Conservation (phyloP, 164 flowering plant genomes). For the Stephania japonica region DNA sequence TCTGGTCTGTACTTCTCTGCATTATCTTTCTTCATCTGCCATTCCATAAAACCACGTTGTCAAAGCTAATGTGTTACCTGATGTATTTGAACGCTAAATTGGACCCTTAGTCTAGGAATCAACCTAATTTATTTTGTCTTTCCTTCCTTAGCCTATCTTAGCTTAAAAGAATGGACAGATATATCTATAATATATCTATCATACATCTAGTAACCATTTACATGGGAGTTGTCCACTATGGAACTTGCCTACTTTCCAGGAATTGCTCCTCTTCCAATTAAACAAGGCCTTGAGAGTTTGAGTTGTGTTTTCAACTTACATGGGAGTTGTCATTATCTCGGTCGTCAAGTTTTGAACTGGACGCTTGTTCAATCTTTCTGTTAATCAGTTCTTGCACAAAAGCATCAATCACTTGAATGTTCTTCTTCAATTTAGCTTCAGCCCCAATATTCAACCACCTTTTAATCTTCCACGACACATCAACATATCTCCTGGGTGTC, state of each 20-base stretch:
- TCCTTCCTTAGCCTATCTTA: too few relatives aligned
- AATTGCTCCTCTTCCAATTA: too few relatives aligned
- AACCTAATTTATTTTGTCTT: too few relatives aligned
- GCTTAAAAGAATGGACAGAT: too few relatives aligned
- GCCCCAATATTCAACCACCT: constrained; percentile 46
- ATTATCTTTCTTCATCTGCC: constrained; percentile 48
- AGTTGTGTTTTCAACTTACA: constrained; percentile 25
- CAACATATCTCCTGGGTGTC: constrained; percentile 44
- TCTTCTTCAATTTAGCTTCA: constrained; percentile 46
- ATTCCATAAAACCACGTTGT: neutral
- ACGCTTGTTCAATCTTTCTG: constrained; percentile 35
- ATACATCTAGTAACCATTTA: too few relatives aligned
- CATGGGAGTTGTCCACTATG: too few relatives aligned
- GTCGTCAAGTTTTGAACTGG: constrained; percentile 7
- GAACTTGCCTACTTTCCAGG: too few relatives aligned
- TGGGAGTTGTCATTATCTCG: constrained; percentile 12
- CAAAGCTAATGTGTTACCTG: too few relatives aligned
- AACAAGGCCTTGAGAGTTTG: too few relatives aligned
- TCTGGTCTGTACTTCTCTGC: constrained; percentile 66
- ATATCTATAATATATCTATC: too few relatives aligned
- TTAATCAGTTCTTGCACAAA: constrained; percentile 55
- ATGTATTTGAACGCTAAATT: too few relatives aligned
- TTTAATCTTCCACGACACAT: constrained; percentile 54
- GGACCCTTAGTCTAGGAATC: too few relatives aligned
- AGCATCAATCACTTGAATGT: constrained; percentile 31